These are phyloP conservation scores for Mycena belliarum DNA, from an alignment of 768 basidiomycete species.

Conservation along the genomic window DNA sequence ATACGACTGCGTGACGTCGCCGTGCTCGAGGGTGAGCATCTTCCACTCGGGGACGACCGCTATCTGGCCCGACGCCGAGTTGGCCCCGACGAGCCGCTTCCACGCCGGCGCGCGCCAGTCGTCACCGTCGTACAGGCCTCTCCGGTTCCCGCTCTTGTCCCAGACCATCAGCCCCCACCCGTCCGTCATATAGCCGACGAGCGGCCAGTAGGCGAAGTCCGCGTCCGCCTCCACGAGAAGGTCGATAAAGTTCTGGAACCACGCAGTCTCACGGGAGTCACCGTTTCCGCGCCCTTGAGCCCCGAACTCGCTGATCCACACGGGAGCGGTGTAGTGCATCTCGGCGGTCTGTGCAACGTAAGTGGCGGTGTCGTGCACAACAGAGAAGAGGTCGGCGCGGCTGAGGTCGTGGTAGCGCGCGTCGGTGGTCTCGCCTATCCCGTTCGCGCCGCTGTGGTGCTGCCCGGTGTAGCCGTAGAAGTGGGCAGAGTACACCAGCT, in stretches of 20 bases:
- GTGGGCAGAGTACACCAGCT: slow-evolving; percentile 22
- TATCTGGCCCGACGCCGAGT: background rate
- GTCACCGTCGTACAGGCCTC: slow-evolving; percentile 13
- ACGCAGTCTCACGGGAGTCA: background rate
- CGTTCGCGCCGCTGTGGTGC: slow-evolving; percentile 19
- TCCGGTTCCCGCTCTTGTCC: slow-evolving; percentile 5
- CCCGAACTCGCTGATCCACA: slow-evolving; percentile 21
- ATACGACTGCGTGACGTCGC: slow-evolving; percentile 17
- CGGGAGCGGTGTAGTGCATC: slow-evolving; percentile 23
- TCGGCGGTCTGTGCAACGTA: slow-evolving; percentile 14
- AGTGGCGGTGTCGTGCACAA: background rate
- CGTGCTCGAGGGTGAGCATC: slow-evolving; percentile 13
- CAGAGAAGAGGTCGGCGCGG: slow-evolving; percentile 9
- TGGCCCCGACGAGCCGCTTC: slow-evolving; percentile 4
- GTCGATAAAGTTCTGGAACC: slow-evolving; percentile 19
- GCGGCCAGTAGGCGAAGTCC: slow-evolving; percentile 19
- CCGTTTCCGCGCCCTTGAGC: slow-evolving; percentile 2
- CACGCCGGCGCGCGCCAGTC: slow-evolving; percentile 20
- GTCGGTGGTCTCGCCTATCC: slow-evolving; percentile 19
- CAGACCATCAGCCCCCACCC: slow-evolving; percentile 23
- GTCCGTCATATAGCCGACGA: slow-evolving; percentile 19
- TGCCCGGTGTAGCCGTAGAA: slow-evolving; percentile 23
- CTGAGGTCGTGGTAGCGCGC: slow-evolving; percentile 17
- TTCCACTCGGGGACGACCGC: slow-evolving; percentile 12
- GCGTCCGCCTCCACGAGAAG: slow-evolving; percentile 15